phyloP scores from a whole-genome alignment of 2,329 filamentous ascomycete genomes.

The Xylariales sp. region DNA sequence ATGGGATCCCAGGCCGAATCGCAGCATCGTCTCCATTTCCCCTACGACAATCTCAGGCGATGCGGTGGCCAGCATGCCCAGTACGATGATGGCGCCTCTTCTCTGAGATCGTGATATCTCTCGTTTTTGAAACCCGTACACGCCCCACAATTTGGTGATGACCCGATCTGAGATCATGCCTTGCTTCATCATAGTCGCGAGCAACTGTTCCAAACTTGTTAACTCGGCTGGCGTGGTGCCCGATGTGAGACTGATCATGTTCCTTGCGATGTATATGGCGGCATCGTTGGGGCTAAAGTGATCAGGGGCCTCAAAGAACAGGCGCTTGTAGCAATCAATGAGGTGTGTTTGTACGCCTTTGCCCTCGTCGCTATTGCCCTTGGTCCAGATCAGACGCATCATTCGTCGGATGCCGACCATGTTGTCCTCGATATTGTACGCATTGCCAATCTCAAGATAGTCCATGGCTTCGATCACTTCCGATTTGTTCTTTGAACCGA shows the following conservation, averaged over 20 bases:
- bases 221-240: constrained; percentile 94
- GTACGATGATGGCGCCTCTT: constrained; percentile 91
- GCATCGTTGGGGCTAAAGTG: constrained; percentile 89
- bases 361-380: constrained; percentile 98
- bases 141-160: constrained; percentile 93
- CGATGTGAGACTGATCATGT: constrained; percentile 99
- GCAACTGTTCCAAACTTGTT: constrained; percentile 92
- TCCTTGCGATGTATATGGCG: constrained; percentile 94
- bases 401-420: constrained; percentile 93
- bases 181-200: constrained; percentile 97
- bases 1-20: constrained; percentile 84
- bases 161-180: constrained; percentile 88
- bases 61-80: constrained; percentile 95
- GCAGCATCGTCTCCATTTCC: constrained; percentile 94
- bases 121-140: constrained; percentile 92
- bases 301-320: constrained; percentile 96
- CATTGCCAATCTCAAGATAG: constrained; percentile 94
- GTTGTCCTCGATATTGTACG: constrained; percentile 94
- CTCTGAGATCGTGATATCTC: constrained; percentile 93
- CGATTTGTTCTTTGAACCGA: constrained; percentile 96
- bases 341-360: constrained; percentile 97
- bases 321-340: constrained; percentile 93
- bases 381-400: constrained; percentile 98
- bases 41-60: constrained; percentile 92
- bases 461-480: constrained; percentile 99